Evolutionary conservation across 1,139 yeast genomes (phyloP).

Genomic region (Candida glucosophila): DNA sequence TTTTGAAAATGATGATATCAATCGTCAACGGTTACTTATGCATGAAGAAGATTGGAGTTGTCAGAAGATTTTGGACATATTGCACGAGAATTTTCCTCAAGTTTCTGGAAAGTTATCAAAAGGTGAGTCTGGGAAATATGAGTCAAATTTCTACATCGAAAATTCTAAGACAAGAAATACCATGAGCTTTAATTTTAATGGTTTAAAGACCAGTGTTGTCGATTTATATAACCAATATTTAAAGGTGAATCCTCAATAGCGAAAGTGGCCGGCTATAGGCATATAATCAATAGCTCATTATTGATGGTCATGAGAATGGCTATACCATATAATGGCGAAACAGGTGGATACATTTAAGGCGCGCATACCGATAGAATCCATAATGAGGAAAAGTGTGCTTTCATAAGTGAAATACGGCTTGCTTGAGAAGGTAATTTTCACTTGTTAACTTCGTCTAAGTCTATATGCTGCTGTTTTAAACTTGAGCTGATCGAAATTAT

Average conservation of each 20-base stretch:
- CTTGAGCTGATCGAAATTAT: too few species aligned
- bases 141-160: slow-evolving; percentile 17
- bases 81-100: slow-evolving; percentile 13
- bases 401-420: too few species aligned
- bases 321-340: too few species aligned
- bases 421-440: too few species aligned
- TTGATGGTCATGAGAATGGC: too few species aligned
- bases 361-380: too few species aligned
- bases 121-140: slow-evolving; percentile 22
- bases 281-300: too few species aligned
- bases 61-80: slow-evolving; percentile 15
- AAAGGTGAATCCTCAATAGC: slow-evolving; percentile 24
- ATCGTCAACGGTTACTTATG: slow-evolving; percentile 12
- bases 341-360: too few species aligned
- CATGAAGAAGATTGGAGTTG: slow-evolving; percentile 11
- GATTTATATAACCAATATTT: slow-evolving; percentile 39
- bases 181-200: slow-evolving; percentile 25
- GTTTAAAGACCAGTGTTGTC: slow-evolving; percentile 26
- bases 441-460: too few species aligned
- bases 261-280: too few species aligned
- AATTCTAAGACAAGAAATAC: slow-evolving; percentile 23
- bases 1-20: slow-evolving; percentile 16
- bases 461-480: too few species aligned
- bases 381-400: too few species aligned
- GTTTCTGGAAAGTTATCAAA: slow-evolving; percentile 25